Evolutionary conservation across 116 monocot genomes (phyloP).

Genomic region (Papilionanthe hybrid): DNA sequence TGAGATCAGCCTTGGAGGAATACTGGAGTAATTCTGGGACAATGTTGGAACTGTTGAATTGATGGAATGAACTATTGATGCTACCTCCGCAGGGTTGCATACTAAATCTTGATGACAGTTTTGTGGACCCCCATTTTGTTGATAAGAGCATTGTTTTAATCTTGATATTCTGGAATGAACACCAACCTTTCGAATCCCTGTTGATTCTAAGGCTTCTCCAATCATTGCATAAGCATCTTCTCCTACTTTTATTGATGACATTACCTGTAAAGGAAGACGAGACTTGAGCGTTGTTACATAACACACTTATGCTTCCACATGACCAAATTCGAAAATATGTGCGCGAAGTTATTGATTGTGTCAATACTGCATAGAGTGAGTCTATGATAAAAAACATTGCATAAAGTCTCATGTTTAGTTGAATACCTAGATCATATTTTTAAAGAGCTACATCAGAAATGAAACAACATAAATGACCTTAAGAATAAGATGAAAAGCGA

Average conservation of each 20-base stretch:
- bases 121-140: background rate
- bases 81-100: background rate
- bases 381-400: background rate
- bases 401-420: background rate
- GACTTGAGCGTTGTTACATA: background rate
- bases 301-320: background rate
- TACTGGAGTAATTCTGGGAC: background rate
- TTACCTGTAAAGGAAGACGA: background rate
- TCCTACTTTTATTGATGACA: background rate
- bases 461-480: background rate
- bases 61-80: background rate
- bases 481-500: background rate
- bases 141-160: background rate
- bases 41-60: background rate
- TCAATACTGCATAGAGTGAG: background rate
- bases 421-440: background rate
- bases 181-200: background rate
- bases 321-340: background rate
- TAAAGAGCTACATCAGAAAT: background rate
- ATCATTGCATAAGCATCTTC: constrained; percentile 8
- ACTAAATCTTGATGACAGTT: background rate
- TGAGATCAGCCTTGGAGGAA: background rate
- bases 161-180: background rate
- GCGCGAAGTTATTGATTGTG: background rate
- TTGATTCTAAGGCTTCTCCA: background rate